Evolutionary conservation across 2,329 filamentous ascomycete species (phyloP).

Genomic region (Cladophialophora exuberans): DNA sequence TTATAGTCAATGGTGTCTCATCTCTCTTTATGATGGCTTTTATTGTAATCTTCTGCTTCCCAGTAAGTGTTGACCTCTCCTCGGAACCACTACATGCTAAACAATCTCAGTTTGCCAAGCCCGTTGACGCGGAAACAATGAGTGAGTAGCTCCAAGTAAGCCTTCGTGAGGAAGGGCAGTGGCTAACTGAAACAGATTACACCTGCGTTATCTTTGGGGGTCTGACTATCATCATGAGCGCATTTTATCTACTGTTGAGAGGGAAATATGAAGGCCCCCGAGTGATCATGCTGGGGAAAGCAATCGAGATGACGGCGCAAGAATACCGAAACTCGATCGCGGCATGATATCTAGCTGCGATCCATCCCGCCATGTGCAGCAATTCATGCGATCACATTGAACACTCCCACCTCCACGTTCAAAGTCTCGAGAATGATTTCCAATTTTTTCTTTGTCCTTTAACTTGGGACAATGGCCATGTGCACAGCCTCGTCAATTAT

Average conservation of each 20-base stretch:
- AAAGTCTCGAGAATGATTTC: too few relatives aligned
- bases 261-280: constrained; percentile 11
- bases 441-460: not conserved
- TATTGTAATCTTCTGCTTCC: constrained; percentile 62
- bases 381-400: too few relatives aligned
- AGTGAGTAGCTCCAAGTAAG: constrained; percentile 36
- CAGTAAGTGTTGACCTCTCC: constrained; percentile 37
- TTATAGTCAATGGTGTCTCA: constrained; percentile 52
- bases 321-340: constrained; percentile 14
- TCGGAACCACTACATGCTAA: not conserved
- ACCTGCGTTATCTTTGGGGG: constrained; percentile 56
- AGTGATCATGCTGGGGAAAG: constrained; percentile 13
- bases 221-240: constrained; percentile 51
- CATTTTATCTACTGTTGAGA: constrained; percentile 42
- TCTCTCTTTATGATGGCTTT: constrained; percentile 60
- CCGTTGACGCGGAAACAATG: constrained; percentile 52
- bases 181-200: constrained; percentile 42
- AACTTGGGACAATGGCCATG: not conserved
- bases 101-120: constrained; percentile 34
- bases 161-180: too few relatives aligned
- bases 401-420: too few relatives aligned
- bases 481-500: not conserved
- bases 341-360: not conserved
- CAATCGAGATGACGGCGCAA: constrained; percentile 14
- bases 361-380: not conserved